Evolutionary conservation across 345 rosid species (phyloP).

Genomic region (Salix suchowensis): DNA sequence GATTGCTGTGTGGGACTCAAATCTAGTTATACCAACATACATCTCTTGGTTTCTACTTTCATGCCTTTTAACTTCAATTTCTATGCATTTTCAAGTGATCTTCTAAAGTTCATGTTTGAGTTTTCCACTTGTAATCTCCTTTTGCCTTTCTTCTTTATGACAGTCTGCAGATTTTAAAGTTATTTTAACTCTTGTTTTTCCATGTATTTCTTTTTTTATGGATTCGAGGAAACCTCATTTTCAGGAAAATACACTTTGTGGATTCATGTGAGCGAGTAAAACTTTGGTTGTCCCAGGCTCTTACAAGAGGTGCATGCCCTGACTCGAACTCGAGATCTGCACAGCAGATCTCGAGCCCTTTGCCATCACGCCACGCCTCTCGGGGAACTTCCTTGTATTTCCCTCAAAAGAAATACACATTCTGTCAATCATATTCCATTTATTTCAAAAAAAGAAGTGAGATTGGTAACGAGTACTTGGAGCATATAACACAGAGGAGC

Average conservation of each 20-base stretch:
- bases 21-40: too few species aligned
- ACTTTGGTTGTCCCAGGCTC: fast-evolving
- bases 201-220: neutral
- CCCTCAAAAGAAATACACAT: neutral
- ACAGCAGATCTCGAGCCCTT: too few species aligned
- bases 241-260: too few species aligned
- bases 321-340: too few species aligned
- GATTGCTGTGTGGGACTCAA: neutral
- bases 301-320: too few species aligned
- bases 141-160: neutral
- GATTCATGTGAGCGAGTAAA: too few species aligned
- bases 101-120: neutral
- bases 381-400: neutral
- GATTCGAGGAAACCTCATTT: too few species aligned
- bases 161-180: neutral
- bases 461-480: neutral
- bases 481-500: neutral
- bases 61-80: too few species aligned
- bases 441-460: neutral
- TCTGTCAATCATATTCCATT: neutral
- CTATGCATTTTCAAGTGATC: neutral
- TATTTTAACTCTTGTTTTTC: neutral
- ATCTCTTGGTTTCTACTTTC: too few species aligned
- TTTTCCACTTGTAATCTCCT: neutral
- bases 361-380: too few species aligned